Base-by-base conservation (phyloP, 2,329 filamentous ascomycete genomes). In the Byssothecium circinans region DNA sequence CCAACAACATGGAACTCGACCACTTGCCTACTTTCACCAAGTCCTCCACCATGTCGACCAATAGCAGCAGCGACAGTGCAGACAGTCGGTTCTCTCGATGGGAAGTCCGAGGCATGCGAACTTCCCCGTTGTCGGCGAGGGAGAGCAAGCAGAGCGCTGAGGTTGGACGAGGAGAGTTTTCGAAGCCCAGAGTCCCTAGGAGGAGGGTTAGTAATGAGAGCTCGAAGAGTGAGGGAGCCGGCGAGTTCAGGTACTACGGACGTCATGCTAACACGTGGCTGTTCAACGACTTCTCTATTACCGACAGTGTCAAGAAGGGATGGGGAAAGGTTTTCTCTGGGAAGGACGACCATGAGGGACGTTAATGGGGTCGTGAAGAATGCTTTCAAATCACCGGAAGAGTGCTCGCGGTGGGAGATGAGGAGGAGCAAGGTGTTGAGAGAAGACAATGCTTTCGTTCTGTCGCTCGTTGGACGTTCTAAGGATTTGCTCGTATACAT, bases 241-340 rank as follows among this genome's bases (percentile, higher is more conserved):
- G 52, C 25, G 57, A 68, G 37, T 67, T 67, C 17, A 64, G 60
- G 47, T 67, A 67, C 37, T 69, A 69, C 33, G 67, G 67, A 5
- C 18, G 69, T 4, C 69, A 72, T 51, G 58, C 58, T 8, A 72
- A 72, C 41, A 60, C 59, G 41, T 72, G 69, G 69, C 46, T 72
- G 18, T 72, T 72, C 52, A 67, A 69, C 17, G 67, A 68, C 35
- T 71, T 70, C 33, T 70, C 67, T 29, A 53, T 72, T 32, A 65
- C 60, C 10, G 65, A 62, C 15, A 56, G 54, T n/a, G 58, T 69
- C 23, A 62, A 57, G 41, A 67, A 59, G 50, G 64, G 64, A 17
- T 67, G 50, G 41, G 61, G 56, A 3, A 66, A 52, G 54, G 56
- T 65, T 8, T 66, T 68, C 50, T 44, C 39, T 15, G 45, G 54